Evolutionary conservation across 2,329 filamentous ascomycete species (phyloP).

Genomic region (Claviceps africana): DNA sequence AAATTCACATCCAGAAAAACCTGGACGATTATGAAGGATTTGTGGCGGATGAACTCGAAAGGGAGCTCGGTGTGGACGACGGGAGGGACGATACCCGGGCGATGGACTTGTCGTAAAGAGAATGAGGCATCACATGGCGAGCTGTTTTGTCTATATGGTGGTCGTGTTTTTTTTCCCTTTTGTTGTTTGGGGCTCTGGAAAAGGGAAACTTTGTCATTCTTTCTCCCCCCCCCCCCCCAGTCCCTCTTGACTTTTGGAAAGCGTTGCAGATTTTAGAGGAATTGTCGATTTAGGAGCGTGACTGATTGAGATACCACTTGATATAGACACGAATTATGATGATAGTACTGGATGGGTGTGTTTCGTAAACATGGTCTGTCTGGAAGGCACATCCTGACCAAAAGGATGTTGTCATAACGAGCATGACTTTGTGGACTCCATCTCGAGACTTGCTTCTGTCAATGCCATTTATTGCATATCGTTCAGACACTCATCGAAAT

Average conservation of each 20-base stretch:
- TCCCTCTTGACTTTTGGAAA: conserved; percentile 1
- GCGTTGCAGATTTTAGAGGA: background rate
- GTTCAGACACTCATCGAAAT: too few relatives aligned
- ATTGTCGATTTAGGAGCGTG: background rate
- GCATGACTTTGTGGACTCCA: too few relatives aligned
- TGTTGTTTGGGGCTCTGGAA: conserved; percentile 2
- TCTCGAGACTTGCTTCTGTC: too few relatives aligned
- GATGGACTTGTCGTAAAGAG: conserved; percentile 21
- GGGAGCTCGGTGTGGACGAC: conserved; percentile 57
- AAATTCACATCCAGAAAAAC: conserved; percentile 86
- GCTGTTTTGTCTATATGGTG: background rate
- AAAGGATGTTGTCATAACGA: too few relatives aligned
- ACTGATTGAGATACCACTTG: conserved; percentile 3
- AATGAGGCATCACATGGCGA: background rate
- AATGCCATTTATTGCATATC: too few relatives aligned
- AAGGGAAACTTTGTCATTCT: background rate
- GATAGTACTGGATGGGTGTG: background rate
- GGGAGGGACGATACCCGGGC: conserved; percentile 37
- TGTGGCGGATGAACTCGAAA: conserved; percentile 84
- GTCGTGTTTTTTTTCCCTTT: background rate
- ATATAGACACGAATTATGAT: conserved; percentile 4
- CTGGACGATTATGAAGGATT: conserved; percentile 91
- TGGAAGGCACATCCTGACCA: background rate
- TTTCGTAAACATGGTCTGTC: too few relatives aligned
- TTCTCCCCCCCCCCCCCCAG: too few relatives aligned